Evolutionary conservation across 352 stramenopile genomes (phyloP), one percentile per base, ranked within the genome.

Genomic region (Phytophthora citrophthora): DNA sequence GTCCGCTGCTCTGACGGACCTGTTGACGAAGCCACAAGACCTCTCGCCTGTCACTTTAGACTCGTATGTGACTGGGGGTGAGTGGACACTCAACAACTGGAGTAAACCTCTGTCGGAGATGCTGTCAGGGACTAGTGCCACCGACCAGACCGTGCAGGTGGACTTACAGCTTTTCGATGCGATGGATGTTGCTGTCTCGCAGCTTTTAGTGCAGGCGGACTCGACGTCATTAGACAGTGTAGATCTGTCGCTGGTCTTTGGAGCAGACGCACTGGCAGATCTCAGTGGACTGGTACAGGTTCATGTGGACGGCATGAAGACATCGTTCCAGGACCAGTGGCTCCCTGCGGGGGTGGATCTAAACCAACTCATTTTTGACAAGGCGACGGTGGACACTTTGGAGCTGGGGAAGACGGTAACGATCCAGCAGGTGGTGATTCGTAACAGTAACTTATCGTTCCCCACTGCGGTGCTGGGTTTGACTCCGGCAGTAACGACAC

Each of bases 311-410:
- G 68, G 72, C 15, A 72, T 88, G 54, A 77, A 77, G 45, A 50
- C 81, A 54, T 68, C 76, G 16, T 74, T 88, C 41, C 53, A 71
- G 13, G 62, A 76, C 46, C 23, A 43, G 24, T 87, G 77, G 77
- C 66, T 88, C 24, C 66, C 76, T 1, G 7, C 61, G 0, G 50
- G 49, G 11, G 53, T 62, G 39, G 24, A 64, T 10, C 38, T 88
- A 48, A 68, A 76, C 18, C 59, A 82, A 52, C 44, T 88, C 71
- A 68, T 79, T 8, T 81, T 91, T 57, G 74, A 84, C 24, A 41
- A 60, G 6, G 61, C 67, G 9, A 74, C 62, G 12, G 68, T 89
- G 34, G 40, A 70, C 3, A 65, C 48, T 0, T 84, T 91, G 51
- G 61, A 60, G 41, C 38, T 86, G 27, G 59, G 68, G 26, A 34